phyloP scores from a whole-genome alignment of 805 yeast genomes.

The Lipomyces lipofer region DNA sequence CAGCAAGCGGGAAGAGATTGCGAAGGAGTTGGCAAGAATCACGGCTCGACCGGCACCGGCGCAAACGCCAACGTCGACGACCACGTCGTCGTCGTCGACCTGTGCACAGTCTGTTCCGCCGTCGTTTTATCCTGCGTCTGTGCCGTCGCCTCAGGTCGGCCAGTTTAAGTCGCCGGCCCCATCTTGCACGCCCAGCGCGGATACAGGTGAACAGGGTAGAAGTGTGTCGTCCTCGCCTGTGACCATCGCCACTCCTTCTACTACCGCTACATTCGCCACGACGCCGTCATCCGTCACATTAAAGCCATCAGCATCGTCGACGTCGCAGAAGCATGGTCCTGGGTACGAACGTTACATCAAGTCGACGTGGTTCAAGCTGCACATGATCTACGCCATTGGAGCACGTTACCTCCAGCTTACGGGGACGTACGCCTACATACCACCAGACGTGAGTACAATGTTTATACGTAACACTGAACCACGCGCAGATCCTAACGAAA shows the following conservation, averaged over 20 bases:
- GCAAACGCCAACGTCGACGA: neutral
- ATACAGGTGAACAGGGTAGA: neutral
- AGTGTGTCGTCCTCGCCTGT: neutral
- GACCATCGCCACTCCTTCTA: neutral
- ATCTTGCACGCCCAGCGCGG: neutral
- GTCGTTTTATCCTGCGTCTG: no score
- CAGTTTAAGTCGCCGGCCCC: neutral
- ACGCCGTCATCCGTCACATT: neutral
- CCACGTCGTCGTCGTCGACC: neutral
- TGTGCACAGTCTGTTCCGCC: no score
- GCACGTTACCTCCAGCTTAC: slow-evolving; percentile 27
- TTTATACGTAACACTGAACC: no score
- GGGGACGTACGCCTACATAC: slow-evolving; percentile 17
- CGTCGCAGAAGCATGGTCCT: neutral
- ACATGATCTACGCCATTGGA: slow-evolving; percentile 29
- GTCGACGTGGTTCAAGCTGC: slow-evolving; percentile 27
- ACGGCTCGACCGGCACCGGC: slow-evolving; percentile 8
- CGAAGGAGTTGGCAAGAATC: slow-evolving; percentile 13
- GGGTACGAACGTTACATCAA: slow-evolving; percentile 7
- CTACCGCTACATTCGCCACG: neutral
- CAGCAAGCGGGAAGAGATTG: slow-evolving; percentile 14
- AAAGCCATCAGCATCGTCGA: neutral
- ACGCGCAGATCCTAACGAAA: neutral
- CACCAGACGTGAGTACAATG: slow-evolving; percentile 27
- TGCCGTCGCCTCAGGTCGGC: neutral